These are phyloP conservation scores for Venturia carpophila DNA, from an alignment of 2,329 filamentous ascomycete genomes.

Conservation along the genomic window DNA sequence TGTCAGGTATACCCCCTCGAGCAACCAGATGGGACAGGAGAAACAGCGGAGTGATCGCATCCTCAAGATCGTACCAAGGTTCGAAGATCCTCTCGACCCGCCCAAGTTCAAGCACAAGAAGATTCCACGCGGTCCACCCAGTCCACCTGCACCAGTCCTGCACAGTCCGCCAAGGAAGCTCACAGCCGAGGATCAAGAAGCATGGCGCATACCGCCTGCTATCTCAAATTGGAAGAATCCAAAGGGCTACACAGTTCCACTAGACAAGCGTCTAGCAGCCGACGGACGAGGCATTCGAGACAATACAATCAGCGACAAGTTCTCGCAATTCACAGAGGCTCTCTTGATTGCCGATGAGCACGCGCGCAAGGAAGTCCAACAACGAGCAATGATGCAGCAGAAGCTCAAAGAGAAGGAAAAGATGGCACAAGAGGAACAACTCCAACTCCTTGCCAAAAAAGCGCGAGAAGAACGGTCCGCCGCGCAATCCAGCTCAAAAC, in stretches of 20 bases:
- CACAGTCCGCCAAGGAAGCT: slow-evolving; percentile 91
- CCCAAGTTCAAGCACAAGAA: slow-evolving; percentile 99
- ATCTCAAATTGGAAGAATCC: slow-evolving; percentile 99
- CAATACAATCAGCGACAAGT: slow-evolving; percentile 95
- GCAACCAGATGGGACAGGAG: slow-evolving; percentile 84
- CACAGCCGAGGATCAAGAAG: slow-evolving; percentile 93
- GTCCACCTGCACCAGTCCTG: slow-evolving; percentile 87
- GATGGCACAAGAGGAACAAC: slow-evolving; percentile 82
- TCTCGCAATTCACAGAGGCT: slow-evolving; percentile 90
- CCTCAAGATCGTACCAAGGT: slow-evolving; percentile 95
- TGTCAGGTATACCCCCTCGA: slow-evolving; percentile 88
- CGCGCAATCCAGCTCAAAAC: slow-evolving; percentile 24
- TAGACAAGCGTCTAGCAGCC: slow-evolving; percentile 91
- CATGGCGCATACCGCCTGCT: slow-evolving; percentile 84
- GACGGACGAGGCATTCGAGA: slow-evolving; percentile 90
- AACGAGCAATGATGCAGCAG: slow-evolving; percentile 91
- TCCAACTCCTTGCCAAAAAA: slow-evolving; percentile 81
- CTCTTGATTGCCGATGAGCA: slow-evolving; percentile 91
- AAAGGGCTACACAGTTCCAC: slow-evolving; percentile 91
- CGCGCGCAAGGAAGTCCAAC: slow-evolving; percentile 88
- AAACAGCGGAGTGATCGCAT: slow-evolving; percentile 85
- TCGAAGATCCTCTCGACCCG: slow-evolving; percentile 91
- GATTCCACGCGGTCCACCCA: slow-evolving; percentile 85
- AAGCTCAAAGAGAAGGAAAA: slow-evolving; percentile 95
- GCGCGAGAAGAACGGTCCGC: slow-evolving; percentile 71